Percentiles rank a stretch among this genome's conserved stretches.
phyloP scores from a whole-genome alignment of 306 rosid genomes.

The Vachellia pachyceras region DNA sequence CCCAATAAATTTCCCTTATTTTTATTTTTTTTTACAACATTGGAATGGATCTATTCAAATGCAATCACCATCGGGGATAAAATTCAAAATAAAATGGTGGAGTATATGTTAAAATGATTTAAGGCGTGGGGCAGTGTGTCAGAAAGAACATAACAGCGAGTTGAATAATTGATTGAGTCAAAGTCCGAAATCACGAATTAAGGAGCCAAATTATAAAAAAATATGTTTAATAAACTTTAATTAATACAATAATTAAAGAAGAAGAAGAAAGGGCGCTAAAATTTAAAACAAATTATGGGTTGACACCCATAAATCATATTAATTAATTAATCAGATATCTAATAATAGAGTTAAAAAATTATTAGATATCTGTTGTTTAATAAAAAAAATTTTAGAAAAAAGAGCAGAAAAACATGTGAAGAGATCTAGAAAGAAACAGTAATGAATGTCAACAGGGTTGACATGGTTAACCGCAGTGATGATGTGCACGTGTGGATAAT shows the following conservation, averaged over 20 bases:
- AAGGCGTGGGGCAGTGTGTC: not conserved
- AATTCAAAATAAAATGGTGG: not conserved
- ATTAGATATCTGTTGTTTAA: too few species aligned
- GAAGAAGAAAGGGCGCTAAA: not conserved
- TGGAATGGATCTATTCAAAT: not conserved
- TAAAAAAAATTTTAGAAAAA: not conserved
- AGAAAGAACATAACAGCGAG: not conserved
- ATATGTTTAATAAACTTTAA: not conserved
- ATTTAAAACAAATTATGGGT: too few species aligned
- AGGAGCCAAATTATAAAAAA: not conserved
- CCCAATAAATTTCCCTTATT: too few species aligned
- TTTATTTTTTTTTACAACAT: not conserved
- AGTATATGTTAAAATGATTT: not conserved
- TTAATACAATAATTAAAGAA: not conserved
- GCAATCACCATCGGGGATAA: not conserved
- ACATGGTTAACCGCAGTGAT: conserved; percentile 69
- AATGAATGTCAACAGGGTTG: conserved; percentile 75
- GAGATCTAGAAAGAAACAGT: conserved; percentile 35
- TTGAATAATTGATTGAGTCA: conserved; percentile 7
- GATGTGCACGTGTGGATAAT: conserved; percentile 89
- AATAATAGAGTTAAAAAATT: too few species aligned
- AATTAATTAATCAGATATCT: too few species aligned
- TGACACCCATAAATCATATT: too few species aligned
- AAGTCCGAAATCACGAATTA: not conserved
- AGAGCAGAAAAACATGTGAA: conserved; percentile 42